Base-by-base conservation (phyloP, 352 stramenopile genomes). In the Phytophthora tentaculata region DNA sequence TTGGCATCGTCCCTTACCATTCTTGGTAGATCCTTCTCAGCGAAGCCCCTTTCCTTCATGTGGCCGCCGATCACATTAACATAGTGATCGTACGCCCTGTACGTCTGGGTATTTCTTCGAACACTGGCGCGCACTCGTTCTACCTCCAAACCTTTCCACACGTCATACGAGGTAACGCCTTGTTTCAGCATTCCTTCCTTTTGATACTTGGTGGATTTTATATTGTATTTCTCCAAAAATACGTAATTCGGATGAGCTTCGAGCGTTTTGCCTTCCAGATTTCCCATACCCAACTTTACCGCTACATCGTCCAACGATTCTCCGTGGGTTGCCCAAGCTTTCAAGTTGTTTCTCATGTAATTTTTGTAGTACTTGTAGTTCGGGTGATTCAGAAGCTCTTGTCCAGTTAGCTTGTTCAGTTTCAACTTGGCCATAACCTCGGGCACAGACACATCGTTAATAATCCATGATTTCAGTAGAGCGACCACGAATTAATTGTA, bases 361-460 rank as follows among this genome's bases (percentile, higher is more conserved):
- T 2, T 26, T 23, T 67, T 48, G 50, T 71, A 71, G 32, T 57
- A 71, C n/a, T 9, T 0, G 39, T 71, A 71, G 14, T 71, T 71
- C 23, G 49, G 39, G 32, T 71, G 47, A 0, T 12, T 12, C 13
- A 48, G 14, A 2, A 71, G 7, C 20, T 16, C 41, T 0, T 44
- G 17, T 39, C 29, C 49, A 19, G 49, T 47, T 20, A 71, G 14
- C 5, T 61, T 45, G 17, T 61, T 24, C 19, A 71, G n/a, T 3
- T 50, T 44, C 14, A 70, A 13, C 14, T 51, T 66, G 9, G 8
- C 19, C 64, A 71, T 67, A 9, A 61, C 64, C 28, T 51, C 35
- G 4, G 1, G 6, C 41, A 59, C 19, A 43, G 47, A 0, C 0
- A 48, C 2, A 7, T 59, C 26, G 0, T 26, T 41, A 8, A 48